Conservation (phyloP, 345 rosid genomes). For the Lagerstroemia speciosa region DNA sequence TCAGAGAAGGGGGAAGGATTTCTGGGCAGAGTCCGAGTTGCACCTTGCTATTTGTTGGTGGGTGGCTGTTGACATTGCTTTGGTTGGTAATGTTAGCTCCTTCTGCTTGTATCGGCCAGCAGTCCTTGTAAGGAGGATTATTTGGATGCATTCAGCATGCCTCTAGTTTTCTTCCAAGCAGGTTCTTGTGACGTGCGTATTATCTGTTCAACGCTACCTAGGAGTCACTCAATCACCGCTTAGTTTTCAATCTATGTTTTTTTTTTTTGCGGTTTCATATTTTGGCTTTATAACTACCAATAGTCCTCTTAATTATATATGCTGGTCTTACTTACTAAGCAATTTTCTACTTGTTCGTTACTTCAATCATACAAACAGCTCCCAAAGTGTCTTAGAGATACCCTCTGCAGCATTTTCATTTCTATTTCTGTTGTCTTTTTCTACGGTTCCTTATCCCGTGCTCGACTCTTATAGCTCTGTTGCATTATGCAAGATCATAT, state of each 20-base stretch:
- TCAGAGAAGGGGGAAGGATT: conserved; percentile 84
- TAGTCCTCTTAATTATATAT: too few species aligned
- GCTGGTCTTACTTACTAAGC: too few species aligned
- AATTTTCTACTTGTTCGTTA: not conserved
- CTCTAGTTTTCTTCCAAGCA: conserved; percentile 78
- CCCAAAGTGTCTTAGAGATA: too few species aligned
- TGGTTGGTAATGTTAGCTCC: conserved; percentile 95
- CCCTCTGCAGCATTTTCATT: not conserved
- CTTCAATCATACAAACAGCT: too few species aligned
- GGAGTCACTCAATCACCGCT: not conserved
- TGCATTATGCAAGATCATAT: too few species aligned
- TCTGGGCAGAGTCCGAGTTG: conserved; percentile 94
- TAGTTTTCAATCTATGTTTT: not conserved
- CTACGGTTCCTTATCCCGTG: not conserved
- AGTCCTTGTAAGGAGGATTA: conserved; percentile 56
- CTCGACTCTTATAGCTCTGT: too few species aligned
- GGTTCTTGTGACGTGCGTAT: conserved; percentile 28
- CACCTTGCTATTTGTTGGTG: conserved; percentile 86
- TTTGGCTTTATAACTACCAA: too few species aligned
- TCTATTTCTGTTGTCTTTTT: not conserved
- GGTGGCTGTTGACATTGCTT: conserved; percentile 79
- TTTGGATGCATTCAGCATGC: conserved; percentile 49
- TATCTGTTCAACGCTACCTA: not conserved
- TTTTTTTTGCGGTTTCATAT: too few species aligned
- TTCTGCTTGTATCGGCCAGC: conserved; percentile 72